Evolutionary conservation across 495 filamentous ascomycete genomes (phyloP).

Genomic region (Aspergillus bridgeri): DNA sequence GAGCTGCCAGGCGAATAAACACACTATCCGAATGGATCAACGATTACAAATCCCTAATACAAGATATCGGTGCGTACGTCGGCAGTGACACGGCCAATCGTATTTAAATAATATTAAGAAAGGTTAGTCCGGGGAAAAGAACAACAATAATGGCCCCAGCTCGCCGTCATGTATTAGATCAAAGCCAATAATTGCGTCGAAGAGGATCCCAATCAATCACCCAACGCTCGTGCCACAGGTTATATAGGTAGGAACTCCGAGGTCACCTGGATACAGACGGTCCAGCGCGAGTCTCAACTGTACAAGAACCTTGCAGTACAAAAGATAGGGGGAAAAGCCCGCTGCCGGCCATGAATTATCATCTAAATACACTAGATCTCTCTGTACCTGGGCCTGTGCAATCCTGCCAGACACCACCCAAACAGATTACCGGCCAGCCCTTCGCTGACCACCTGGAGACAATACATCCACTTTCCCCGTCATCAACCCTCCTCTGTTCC

Average conservation of each 20-base stretch:
- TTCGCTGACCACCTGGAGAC: conserved; percentile 50
- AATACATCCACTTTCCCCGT: conserved; percentile 56
- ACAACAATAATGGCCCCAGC: background rate
- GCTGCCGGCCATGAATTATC: conserved; percentile 39
- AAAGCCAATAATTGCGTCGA: conserved; percentile 52
- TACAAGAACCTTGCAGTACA: background rate
- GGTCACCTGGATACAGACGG: conserved; percentile 55
- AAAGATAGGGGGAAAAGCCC: background rate
- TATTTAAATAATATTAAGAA: background rate
- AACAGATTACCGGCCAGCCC: conserved; percentile 45
- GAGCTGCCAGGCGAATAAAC: background rate
- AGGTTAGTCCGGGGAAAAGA: background rate
- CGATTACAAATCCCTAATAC: background rate
- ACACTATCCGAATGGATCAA: background rate
- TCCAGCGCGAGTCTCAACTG: conserved; percentile 17
- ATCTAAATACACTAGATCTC: conserved; percentile 53
- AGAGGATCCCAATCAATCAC: conserved; percentile 51
- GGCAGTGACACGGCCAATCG: background rate
- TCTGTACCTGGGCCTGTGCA: conserved; percentile 41
- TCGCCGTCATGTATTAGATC: conserved; percentile 52
- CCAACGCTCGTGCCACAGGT: conserved; percentile 46
- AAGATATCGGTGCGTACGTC: background rate
- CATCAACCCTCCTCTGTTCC: conserved; percentile 41
- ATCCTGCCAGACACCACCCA: conserved; percentile 47
- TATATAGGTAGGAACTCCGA: conserved; percentile 61